Evolutionary conservation across 169 alveolate species (phyloP), one percentile per base, ranked within the genome.

Genomic region (Cryptosporidium viatorum): DNA sequence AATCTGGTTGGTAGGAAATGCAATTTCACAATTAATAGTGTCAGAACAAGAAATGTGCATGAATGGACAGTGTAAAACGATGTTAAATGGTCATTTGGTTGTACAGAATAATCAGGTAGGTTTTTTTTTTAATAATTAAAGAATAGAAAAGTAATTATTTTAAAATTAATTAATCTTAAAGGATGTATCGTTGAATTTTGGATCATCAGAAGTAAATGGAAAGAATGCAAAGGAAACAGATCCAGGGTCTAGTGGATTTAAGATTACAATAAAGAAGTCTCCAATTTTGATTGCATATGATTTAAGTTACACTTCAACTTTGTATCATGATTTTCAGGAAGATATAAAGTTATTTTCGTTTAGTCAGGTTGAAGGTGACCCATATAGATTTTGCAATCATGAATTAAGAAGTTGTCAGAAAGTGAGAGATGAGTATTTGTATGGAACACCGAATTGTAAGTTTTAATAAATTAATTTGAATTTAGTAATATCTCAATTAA

Each of bases 201-300:
- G 50, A 29, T 59, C 89, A 37, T 26, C 73, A 16, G 65, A 18
- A 29, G 89, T 80, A 21, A 65, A 39, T 41, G 89, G 89, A 16
- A 80, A 45, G 51, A 65, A 80, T 80, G 80, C 89, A 62, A 80
- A 80, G 33, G 89, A 80, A 33, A 3, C 52, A 14, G 89, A 80
- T 33, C 89, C 89, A 16, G 89, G 89, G 5, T 80, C 89, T 8
- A 80, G 52, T 65, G 89, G 89, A 39, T 80, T 80, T 65, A 59
- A 80, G 37, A 41, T 80, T 33, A 80, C 60, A 80, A 80, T 80
- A 33, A 45, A 80, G 18, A 80, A 80, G 35, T 80, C 89, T 29
- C 89, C 89, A 80, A 43, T 80, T 43, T 21, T 80, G 29, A 80
- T 80, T 43, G 71, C 89, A 21, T 80, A 80, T 41, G 89, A 80